Evolutionary conservation across 768 basidiomycete genomes (phyloP), one percentile per base, ranked within the genome.

Genomic region (Pisolithus tinctorius): DNA sequence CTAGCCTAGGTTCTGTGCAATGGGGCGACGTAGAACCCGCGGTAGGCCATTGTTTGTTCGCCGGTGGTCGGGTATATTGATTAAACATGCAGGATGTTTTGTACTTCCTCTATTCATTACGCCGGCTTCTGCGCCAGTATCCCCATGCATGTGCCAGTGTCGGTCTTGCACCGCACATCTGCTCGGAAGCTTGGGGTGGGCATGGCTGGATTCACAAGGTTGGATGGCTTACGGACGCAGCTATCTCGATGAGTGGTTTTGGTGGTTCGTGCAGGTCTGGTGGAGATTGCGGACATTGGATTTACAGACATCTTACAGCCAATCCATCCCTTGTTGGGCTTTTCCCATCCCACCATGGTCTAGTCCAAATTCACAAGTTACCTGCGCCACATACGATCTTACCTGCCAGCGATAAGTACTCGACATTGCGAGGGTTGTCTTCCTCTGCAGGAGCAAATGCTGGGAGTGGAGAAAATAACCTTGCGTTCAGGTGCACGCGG

Each of bases 391-490:
- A 84, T 50, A 81, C 84, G 25, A 75, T 93, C 38, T 71, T 86
- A 26, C 75, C 94, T 0, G 81, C 89, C 0, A 91, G 91, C 52
- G 86, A 93, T 58, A 85, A 80, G 58, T 83, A 83, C 55, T 98
- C 94, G 5, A 76, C 80, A 5, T 75, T 99, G 42, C 84, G 95
- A 10, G 93, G 92, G 11, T 72, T 95, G 45, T 79, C 79, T 41
- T 76, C 79, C 2, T 76, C 80, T 23, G 70, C 75, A 16, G 69
- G 64, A 34, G 70, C 71, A 3, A 71, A 70, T 11, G 77, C 78
- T 6, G 85, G 83, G 0, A 82, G 82, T n/a, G 88, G 93, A 7
- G 94, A 97, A 66, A 98, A 98, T 69, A 97, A 98, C 60, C 76
- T 99, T 7, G 93, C 88, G 11, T 99, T 98, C 77, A 88, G 85